These are phyloP conservation scores for Rehmannia glutinosa DNA, from an alignment of 257 asterid species.

Conservation along the genomic window DNA sequence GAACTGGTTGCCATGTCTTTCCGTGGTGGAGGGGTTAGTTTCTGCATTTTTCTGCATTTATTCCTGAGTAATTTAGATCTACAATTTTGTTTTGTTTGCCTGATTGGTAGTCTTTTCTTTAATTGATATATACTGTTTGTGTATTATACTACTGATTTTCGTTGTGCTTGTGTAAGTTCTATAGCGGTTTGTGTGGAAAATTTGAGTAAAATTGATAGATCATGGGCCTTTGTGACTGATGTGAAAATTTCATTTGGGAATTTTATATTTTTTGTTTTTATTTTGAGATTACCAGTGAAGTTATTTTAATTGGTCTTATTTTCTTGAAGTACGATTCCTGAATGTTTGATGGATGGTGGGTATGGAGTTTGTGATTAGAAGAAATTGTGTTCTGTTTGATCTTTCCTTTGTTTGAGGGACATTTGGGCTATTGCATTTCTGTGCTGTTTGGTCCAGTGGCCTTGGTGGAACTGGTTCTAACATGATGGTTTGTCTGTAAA, in stretches of 20 bases:
- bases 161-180: not conserved
- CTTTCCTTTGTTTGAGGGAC: too few species aligned
- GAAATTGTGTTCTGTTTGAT: not conserved
- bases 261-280: not conserved
- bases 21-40: constrained; percentile 30
- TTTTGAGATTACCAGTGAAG: not conserved
- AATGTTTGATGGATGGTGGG: not conserved
- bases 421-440: not conserved
- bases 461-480: not conserved
- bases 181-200: not conserved
- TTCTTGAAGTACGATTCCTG: not conserved
- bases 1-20: constrained; percentile 24
- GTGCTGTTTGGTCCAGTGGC: not conserved
- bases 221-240: not conserved
- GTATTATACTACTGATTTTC: not conserved
- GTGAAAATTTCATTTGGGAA: not conserved
- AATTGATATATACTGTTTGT: not conserved
- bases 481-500: not conserved
- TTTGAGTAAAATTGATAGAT: not conserved
- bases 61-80: not conserved
- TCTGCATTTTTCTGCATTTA: not conserved
- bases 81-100: not conserved
- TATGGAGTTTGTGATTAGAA: constrained; percentile 5
- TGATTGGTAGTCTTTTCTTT: constrained; percentile 5
- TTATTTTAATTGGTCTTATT: not conserved